Evolutionary conservation across 176 grass and related monocot species (phyloP).

Genomic region (Musa schizocarpa): DNA sequence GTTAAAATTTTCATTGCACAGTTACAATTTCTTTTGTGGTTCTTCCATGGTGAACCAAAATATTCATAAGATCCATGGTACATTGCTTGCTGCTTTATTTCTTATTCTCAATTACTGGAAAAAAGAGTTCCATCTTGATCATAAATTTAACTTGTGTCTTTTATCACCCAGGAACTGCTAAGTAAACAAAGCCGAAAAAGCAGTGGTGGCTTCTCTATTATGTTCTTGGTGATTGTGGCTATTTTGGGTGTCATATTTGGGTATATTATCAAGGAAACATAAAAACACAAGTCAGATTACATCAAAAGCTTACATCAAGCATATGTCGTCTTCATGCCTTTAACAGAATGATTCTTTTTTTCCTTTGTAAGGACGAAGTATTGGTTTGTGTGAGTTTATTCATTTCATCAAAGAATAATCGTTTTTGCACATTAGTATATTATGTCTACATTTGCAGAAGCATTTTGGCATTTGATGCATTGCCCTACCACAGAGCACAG

Average conservation of each 20-base stretch:
- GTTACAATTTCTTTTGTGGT: too few species aligned
- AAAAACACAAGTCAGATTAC: neutral
- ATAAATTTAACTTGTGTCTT: constrained; percentile 5
- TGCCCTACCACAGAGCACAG: too few species aligned
- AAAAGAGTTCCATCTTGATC: too few species aligned
- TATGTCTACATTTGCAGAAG: too few species aligned
- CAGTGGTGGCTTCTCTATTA: constrained; percentile 35
- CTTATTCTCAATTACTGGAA: too few species aligned
- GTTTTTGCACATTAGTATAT: too few species aligned
- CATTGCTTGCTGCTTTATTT: too few species aligned
- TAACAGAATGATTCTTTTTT: too few species aligned
- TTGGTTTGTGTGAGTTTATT: neutral
- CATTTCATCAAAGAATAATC: neutral
- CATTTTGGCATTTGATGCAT: too few species aligned
- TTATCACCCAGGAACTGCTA: constrained; percentile 37
- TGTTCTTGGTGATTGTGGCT: constrained; percentile 36
- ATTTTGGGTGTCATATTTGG: constrained; percentile 34
- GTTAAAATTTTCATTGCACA: too few species aligned
- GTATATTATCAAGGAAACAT: constrained; percentile 31
- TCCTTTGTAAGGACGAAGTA: neutral
- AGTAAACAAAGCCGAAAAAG: constrained; percentile 17
- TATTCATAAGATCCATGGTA: too few species aligned
- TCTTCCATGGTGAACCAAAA: too few species aligned
- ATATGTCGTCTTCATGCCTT: neutral
- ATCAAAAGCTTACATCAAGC: neutral